phyloP scores from a whole-genome alignment of 2,329 filamentous ascomycete species.

The Aspergillus sp. region DNA sequence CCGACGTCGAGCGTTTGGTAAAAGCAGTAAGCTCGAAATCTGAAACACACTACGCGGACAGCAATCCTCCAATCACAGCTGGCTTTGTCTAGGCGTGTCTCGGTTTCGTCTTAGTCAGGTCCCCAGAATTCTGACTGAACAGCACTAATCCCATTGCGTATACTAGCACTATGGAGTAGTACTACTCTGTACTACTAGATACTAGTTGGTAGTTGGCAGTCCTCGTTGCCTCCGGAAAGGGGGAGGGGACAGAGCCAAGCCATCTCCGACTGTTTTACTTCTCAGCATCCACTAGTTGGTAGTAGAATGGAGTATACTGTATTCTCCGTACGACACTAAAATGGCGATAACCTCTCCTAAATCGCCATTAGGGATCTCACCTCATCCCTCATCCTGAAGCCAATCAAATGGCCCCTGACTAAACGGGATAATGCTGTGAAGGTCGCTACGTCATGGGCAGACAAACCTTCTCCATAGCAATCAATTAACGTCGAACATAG shows the following conservation, averaged over 20 bases:
- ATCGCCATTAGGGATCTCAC: neutral
- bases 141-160: neutral
- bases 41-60: slow-evolving; percentile 24
- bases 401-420: neutral
- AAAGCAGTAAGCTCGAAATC: slow-evolving; percentile 15
- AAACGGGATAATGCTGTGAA: slow-evolving; percentile 3
- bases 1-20: neutral
- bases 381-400: neutral
- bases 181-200: too few relatives aligned
- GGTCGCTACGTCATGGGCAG: neutral
- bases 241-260: neutral
- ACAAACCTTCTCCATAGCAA: neutral
- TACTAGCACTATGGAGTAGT: too few relatives aligned
- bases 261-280: neutral
- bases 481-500: slow-evolving; percentile 1
- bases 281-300: neutral
- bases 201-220: too few relatives aligned
- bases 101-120: slow-evolving; percentile 6
- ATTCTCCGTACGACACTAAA: neutral
- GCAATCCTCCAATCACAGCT: slow-evolving; percentile 18
- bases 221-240: neutral
- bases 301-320: neutral
- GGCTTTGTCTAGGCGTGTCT: slow-evolving; percentile 1
- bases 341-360: neutral
- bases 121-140: neutral